These are phyloP conservation scores for Quercus lobata DNA, from an alignment of 331 rosid species.

Conservation along the genomic window DNA sequence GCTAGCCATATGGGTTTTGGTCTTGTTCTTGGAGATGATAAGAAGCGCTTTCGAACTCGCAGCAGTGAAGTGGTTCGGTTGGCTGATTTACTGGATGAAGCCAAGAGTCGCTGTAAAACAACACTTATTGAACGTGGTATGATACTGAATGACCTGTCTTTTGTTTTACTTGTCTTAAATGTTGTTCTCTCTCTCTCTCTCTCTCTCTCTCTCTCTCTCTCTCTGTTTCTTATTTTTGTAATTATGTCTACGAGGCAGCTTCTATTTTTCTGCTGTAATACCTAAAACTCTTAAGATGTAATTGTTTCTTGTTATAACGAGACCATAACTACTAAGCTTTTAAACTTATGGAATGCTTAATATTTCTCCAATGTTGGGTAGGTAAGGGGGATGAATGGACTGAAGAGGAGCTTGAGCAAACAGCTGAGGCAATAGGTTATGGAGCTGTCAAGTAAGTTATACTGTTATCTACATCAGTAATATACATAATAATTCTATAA, in stretches of 20 bases:
- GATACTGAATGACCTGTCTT: constrained; percentile 7
- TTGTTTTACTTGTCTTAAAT: background rate
- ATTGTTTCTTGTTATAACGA: constrained; percentile 1
- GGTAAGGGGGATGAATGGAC: constrained; percentile 66
- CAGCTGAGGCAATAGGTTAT: constrained; percentile 75
- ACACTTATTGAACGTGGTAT: constrained; percentile 79
- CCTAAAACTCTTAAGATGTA: background rate
- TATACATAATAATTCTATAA: too few relatives aligned
- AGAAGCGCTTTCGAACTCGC: constrained; percentile 82
- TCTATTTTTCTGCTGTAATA: background rate
- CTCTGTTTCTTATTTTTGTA: background rate
- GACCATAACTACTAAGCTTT: constrained; percentile 14
- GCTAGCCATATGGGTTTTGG: constrained; percentile 90
- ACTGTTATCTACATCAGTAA: background rate
- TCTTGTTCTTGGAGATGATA: constrained; percentile 96
- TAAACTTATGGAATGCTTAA: constrained; percentile 5
- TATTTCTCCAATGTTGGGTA: constrained; percentile 16
- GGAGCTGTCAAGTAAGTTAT: constrained; percentile 87
- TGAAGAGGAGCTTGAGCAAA: constrained; percentile 67
- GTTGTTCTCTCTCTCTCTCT: background rate
- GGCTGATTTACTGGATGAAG: constrained; percentile 95
- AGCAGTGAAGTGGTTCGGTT: constrained; percentile 79
- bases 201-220: background rate
- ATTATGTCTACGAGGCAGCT: background rate
- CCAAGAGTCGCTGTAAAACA: constrained; percentile 81